phyloP scores from a whole-genome alignment of 441 rosid genomes.

The Euphorbia corollata region DNA sequence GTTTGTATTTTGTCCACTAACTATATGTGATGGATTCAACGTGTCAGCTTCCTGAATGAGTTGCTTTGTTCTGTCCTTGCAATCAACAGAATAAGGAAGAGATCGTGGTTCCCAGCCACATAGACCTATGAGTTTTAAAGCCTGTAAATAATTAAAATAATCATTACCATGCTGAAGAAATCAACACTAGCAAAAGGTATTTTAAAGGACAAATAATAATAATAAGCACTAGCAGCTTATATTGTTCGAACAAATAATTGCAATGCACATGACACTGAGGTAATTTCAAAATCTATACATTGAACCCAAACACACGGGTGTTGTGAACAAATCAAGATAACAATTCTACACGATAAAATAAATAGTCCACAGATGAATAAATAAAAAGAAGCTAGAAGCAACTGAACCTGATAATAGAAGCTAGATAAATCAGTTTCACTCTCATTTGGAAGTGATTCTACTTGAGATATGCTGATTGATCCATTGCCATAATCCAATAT shows the following conservation, averaged over 20 bases:
- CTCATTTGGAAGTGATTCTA: constrained; percentile 33
- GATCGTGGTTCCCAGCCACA: constrained; percentile 93
- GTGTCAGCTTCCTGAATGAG: constrained; percentile 29
- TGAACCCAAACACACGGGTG: background rate
- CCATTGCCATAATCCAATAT: constrained; percentile 24
- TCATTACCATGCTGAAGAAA: constrained; percentile 19
- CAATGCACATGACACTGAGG: background rate
- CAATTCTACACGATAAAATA: background rate
- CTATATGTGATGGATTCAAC: constrained; percentile 33
- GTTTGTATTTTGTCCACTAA: constrained; percentile 34
- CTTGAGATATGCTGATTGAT: constrained; percentile 19
- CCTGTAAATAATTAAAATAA: constrained; percentile 42
- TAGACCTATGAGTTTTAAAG: constrained; percentile 62
- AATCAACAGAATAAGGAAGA: constrained; percentile 70
- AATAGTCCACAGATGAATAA: background rate
- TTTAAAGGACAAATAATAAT: background rate
- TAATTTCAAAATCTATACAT: background rate
- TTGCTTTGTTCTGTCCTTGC: constrained; percentile 39
- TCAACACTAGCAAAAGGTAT: constrained; percentile 4
- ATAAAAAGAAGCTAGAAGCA: background rate
- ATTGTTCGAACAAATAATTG: background rate
- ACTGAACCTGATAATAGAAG: constrained; percentile 63
- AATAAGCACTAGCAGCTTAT: constrained; percentile 2
- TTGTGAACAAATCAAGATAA: background rate
- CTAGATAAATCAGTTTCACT: constrained; percentile 33